Evolutionary conservation across 805 yeast genomes (phyloP), one percentile per base, ranked within the genome.

Genomic region (Candida ulmi): DNA sequence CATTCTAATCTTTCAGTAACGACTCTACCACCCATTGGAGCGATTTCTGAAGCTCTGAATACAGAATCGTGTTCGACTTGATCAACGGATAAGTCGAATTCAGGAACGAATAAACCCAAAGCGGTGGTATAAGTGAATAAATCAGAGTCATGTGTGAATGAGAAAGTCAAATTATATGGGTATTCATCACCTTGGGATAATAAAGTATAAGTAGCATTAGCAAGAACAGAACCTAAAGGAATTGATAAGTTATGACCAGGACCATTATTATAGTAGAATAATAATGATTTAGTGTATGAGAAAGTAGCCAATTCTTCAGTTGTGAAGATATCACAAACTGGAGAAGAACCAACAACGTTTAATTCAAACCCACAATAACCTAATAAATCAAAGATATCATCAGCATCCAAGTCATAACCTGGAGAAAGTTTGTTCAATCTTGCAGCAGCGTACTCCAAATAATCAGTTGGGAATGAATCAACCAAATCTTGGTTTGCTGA

Each of bases 141-240:
- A 45, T 81, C 83, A 29, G 82, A 73, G 56, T 87, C 95, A 54
- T 87, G 95, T 13, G 86, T 69, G 65, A 85, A 81, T 47, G 78
- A 82, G 48, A 83, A 67, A 68, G 81, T 80, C 35, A 83, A 65
- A 40, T 73, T 71, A 54, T 58, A 74, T 43, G 65, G 70, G 49
- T 76, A 80, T 43, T 70, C 72, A 9, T 56, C 52, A 28, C 74
- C 73, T 39, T 72, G 69, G 43, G 66, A 59, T 46, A 80, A 63
- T 42, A 72, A 65, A n/a, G 68, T 61, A 44, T 78, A 63, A 7
- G 76, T 66, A 31, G 74, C 71, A 30, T 71, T 68, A 41, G 75
- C 69, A 61, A 74, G 73, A 8, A 78, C 76, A 1, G 80, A 71
- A 2, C 91, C 93, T 29, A 79, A 68, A 3, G 78, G 71, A 19